Percentiles rank a stretch among this genome's conserved stretches.
These are phyloP conservation scores for Starmera quercuum DNA, from an alignment of 805 yeast genomes.

Conservation along the genomic window DNA sequence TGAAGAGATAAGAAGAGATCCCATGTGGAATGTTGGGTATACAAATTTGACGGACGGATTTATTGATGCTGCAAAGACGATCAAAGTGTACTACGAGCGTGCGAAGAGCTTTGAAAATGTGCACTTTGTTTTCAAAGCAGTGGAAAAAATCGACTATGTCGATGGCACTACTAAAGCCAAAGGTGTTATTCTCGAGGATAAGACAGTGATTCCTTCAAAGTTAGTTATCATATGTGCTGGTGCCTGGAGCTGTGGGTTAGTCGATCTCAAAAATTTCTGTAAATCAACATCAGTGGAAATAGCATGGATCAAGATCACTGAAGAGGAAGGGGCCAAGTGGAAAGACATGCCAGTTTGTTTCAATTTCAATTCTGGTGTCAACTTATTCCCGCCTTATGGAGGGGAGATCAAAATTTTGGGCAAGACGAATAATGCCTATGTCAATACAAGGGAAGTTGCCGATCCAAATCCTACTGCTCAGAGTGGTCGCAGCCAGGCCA, in stretches of 20 bases:
- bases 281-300: conserved; percentile 10
- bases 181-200: conserved; percentile 8
- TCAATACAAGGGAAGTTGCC: conserved; percentile 3
- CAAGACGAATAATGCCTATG: conserved; percentile 8
- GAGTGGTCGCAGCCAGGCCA: not conserved
- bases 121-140: conserved; percentile 6
- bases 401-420: conserved; percentile 10
- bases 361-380: conserved; percentile 10
- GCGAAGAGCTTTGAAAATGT: conserved; percentile 6
- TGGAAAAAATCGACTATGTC: conserved; percentile 6
- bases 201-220: conserved; percentile 1
- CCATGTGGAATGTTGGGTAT: conserved; percentile 11
- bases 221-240: conserved; percentile 12
- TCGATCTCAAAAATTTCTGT: conserved; percentile 6
- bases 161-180: conserved; percentile 3
- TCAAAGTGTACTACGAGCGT: conserved; percentile 7
- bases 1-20: conserved; percentile 1
- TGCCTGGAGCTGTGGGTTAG: conserved; percentile 12
- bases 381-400: conserved; percentile 11
- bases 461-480: conserved; percentile 3
- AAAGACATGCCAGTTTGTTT: conserved; percentile 9
- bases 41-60: conserved; percentile 6
- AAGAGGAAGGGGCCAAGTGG: conserved; percentile 7
- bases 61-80: conserved; percentile 9
- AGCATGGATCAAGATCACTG: conserved; percentile 9